A percentile compares a stretch with the other conserved stretches of the same genome.
phyloP scores from a whole-genome alignment of 2,329 filamentous ascomycete species.

The Calonectria naviculata region DNA sequence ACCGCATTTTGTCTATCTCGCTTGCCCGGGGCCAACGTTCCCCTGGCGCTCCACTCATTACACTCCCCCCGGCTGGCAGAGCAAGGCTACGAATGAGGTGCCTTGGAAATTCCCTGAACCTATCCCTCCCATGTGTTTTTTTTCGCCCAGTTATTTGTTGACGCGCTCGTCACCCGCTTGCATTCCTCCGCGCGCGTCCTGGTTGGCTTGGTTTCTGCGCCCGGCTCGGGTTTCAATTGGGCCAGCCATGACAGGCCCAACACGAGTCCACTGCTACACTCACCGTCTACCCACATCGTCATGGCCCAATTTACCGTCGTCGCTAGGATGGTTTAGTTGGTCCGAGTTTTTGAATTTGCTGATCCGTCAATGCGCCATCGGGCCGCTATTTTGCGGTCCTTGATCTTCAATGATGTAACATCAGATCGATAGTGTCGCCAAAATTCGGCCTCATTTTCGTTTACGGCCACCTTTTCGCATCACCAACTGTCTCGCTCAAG shows the following conservation, averaged over 20 bases:
- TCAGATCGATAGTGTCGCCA: neutral
- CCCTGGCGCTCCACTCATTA: conserved; percentile 9
- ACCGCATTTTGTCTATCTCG: conserved; percentile 17
- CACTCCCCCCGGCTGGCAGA: neutral
- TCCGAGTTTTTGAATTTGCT: conserved; percentile 3
- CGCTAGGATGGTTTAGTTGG: conserved; percentile 3
- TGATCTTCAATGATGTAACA: conserved; percentile 1
- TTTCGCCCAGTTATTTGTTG: neutral
- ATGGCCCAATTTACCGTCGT: conserved; percentile 7
- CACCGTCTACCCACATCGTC: conserved; percentile 4
- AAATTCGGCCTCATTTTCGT: neutral
- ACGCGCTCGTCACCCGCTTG: neutral
- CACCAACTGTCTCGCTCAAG: neutral
- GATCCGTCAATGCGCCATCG: conserved; percentile 4
- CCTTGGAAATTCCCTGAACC: neutral
- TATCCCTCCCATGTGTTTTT: neutral
- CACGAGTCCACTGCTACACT: neutral
- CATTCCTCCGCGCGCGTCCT: neutral
- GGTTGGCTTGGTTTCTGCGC: neutral
- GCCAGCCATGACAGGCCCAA: neutral
- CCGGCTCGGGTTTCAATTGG: neutral
- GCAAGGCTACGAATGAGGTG: conserved; percentile 3
- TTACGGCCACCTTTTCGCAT: neutral
- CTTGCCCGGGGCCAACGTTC: conserved; percentile 12
- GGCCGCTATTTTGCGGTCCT: conserved; percentile 4